Conservation (phyloP, 108 stramenopile species). For the Skeletonema menzelii region DNA sequence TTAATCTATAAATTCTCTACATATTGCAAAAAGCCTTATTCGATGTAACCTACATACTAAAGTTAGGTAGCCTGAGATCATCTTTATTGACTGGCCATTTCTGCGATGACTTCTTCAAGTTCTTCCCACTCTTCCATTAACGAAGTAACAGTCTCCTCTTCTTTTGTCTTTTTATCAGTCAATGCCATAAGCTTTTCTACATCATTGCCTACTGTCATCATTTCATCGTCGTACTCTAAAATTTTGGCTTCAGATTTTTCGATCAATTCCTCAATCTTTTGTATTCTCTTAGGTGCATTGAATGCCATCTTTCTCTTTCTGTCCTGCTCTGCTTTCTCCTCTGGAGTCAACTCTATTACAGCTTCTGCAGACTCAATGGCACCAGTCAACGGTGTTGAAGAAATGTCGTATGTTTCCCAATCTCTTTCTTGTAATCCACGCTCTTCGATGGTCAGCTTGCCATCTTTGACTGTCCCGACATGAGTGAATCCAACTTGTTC, state of each 20-base stretch:
- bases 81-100: constrained; percentile 22
- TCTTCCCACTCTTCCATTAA: constrained; percentile 88
- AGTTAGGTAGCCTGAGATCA: not conserved
- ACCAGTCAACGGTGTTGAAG: constrained; percentile 16
- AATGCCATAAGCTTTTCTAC: constrained; percentile 71
- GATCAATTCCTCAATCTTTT: constrained; percentile 75
- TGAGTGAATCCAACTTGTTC: constrained; percentile 87
- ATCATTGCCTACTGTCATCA: constrained; percentile 77
- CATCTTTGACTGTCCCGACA: constrained; percentile 84
- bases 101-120: constrained; percentile 61
- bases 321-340: constrained; percentile 47
- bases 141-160: constrained; percentile 52
- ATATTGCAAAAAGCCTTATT: not conserved
- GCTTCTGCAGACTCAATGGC: constrained; percentile 2
- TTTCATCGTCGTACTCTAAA: constrained; percentile 69
- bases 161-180: constrained; percentile 50
- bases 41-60: not conserved
- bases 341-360: constrained; percentile 23
- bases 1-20: not conserved
- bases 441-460: constrained; percentile 68
- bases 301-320: constrained; percentile 69
- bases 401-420: constrained; percentile 70
- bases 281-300: constrained; percentile 83
- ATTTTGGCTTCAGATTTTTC: constrained; percentile 71
- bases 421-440: constrained; percentile 70